Conservation (phyloP, 1,284 basidiomycete genomes). For the Ceratobasidium sp. region DNA sequence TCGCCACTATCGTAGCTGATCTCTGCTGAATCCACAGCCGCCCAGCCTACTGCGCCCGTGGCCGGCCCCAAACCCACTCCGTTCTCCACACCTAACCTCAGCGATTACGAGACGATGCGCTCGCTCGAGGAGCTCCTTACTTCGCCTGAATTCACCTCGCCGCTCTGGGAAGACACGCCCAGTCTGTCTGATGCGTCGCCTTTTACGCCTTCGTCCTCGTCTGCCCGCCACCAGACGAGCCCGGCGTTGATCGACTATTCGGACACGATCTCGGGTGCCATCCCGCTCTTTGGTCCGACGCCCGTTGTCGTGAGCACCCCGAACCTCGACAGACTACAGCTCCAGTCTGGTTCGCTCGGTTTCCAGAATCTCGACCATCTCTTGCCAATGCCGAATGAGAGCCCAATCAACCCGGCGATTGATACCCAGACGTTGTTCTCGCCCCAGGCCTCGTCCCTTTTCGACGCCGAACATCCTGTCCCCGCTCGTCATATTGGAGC, state of each 20-base stretch:
- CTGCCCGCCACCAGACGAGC: conserved; percentile 41
- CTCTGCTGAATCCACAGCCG: background rate
- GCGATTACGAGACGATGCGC: conserved; percentile 7
- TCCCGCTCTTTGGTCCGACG: conserved; percentile 32
- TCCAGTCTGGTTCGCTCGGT: conserved; percentile 23
- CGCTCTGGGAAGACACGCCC: conserved; percentile 35
- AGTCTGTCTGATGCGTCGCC: conserved; percentile 36
- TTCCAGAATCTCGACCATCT: conserved; percentile 35
- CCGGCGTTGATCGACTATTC: conserved; percentile 29
- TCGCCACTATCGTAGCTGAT: background rate
- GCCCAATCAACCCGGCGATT: conserved; percentile 34
- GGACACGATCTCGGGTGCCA: background rate
- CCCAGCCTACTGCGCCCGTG: background rate
- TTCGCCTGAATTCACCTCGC: conserved; percentile 42
- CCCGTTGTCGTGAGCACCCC: conserved; percentile 26
- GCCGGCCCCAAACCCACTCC: conserved; percentile 6
- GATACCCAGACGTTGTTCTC: conserved; percentile 34
- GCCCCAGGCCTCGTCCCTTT: conserved; percentile 20
- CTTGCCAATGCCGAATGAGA: conserved; percentile 6
- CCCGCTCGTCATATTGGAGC: background rate
- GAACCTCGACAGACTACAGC: conserved; percentile 26
- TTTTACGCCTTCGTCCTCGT: conserved; percentile 37
- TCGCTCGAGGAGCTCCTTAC: conserved; percentile 33
- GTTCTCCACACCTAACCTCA: conserved; percentile 17
- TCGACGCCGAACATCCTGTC: conserved; percentile 2